phyloP scores from a whole-genome alignment of 163 green algal genomes.

The Chloroidium sp. region DNA sequence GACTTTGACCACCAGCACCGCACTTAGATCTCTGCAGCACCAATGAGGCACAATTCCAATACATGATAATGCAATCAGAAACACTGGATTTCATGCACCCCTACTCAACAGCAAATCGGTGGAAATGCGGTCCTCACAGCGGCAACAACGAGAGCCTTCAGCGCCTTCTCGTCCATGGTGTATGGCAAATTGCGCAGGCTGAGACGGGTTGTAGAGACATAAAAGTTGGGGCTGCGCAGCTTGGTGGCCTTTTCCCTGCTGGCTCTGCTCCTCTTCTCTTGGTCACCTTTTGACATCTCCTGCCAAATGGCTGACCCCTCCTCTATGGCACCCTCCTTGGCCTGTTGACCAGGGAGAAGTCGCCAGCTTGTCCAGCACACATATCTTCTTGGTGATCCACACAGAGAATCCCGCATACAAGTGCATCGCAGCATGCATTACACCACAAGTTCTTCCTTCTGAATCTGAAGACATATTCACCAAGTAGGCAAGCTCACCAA shows the following conservation, averaged over 20 bases:
- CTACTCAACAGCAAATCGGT: too few relatives aligned
- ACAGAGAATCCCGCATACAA: not conserved
- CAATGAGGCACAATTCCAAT: too few relatives aligned
- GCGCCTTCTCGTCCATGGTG: conserved; percentile 54
- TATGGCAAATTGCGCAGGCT: conserved; percentile 80
- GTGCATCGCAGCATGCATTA: too few relatives aligned
- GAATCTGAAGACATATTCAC: too few relatives aligned
- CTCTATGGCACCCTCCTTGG: conserved; percentile 76
- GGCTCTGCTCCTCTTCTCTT: conserved; percentile 48
- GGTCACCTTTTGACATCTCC: conserved; percentile 63
- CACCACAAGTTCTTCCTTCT: too few relatives aligned
- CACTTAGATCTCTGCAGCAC: too few relatives aligned
- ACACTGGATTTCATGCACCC: too few relatives aligned
- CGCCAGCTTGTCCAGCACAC: not conserved
- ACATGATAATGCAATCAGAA: too few relatives aligned
- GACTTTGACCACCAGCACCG: too few relatives aligned
- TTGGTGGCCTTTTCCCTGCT: conserved; percentile 74
- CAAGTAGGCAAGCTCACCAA: conserved; percentile 30
- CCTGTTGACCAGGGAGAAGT: conserved; percentile 8
- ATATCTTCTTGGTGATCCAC: not conserved
- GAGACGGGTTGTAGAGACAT: conserved; percentile 73
- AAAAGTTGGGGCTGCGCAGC: conserved; percentile 89
- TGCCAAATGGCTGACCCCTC: conserved; percentile 66
- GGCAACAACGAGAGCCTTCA: conserved; percentile 57
- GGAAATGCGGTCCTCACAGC: conserved; percentile 33